Evolutionary conservation across 2,329 filamentous ascomycete species (phyloP).

Genomic region (Aspergillus tubingensis): DNA sequence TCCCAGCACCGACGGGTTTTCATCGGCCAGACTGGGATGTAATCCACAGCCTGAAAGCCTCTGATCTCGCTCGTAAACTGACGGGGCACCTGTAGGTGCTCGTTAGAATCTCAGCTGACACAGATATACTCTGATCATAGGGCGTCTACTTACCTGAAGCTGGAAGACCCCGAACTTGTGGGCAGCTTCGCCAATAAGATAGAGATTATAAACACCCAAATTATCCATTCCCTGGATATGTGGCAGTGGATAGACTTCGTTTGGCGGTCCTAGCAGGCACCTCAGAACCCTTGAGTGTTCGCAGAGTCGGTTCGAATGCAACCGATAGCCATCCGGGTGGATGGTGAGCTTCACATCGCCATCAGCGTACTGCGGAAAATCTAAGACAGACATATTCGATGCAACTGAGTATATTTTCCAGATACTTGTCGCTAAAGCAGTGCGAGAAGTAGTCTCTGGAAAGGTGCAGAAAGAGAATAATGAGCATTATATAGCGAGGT

Average conservation of each 20-base stretch:
- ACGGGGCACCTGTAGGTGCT: background rate
- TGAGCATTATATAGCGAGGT: background rate
- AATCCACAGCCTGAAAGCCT: background rate
- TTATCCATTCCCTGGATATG: background rate
- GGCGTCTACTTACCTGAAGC: constrained; percentile 6
- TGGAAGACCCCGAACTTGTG: constrained; percentile 16
- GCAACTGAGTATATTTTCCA: background rate
- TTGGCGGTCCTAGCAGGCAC: background rate
- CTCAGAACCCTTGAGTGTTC: constrained; percentile 8
- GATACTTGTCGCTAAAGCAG: background rate
- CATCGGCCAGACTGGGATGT: constrained; percentile 12
- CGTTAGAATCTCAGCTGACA: background rate
- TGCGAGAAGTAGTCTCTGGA: no score
- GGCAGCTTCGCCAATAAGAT: constrained; percentile 10
- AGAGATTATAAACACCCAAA: background rate
- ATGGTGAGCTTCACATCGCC: constrained; percentile 45
- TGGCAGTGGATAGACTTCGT: background rate
- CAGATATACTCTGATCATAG: background rate
- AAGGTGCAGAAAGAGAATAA: no score
- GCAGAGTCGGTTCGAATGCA: constrained; percentile 35
- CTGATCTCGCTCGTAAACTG: background rate
- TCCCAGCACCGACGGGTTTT: constrained; percentile 14
- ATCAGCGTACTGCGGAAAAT: constrained; percentile 41
- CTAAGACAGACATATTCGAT: background rate
- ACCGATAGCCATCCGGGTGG: constrained; percentile 38